Evolutionary conservation across 2,329 filamentous ascomycete species (phyloP), one percentile per base, ranked within the genome.

Genomic region (Graphilbum sp.): DNA sequence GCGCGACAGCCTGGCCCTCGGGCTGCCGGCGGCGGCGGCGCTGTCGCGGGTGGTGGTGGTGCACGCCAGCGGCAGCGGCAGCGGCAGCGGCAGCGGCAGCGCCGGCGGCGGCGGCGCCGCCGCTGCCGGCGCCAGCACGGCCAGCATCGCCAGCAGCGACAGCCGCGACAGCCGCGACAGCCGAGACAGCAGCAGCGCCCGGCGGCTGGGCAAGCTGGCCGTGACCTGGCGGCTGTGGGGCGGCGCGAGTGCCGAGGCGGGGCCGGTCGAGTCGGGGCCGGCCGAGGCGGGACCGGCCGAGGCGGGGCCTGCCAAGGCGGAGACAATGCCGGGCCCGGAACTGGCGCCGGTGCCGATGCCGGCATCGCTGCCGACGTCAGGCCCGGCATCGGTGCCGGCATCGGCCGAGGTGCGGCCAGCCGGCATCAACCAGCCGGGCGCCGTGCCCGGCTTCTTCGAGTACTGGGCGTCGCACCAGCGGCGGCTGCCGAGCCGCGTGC

Each of bases 401-500:
- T n/a, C n/a, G 41, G 54, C 59, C 13, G 31, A 34, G 5, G 61
- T 61, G 32, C 65, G 82, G 32, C 58, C 69, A 5, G 71, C 80
- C 1, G 83, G 83, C 0, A 84, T 90, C 51, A 90, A 90, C 49
- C 83, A 88, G 52, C 67, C 72, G 1, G 83, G 83, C 0, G 66
- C 73, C 0, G 78, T 90, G 32, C 72, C 79, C 0, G 82, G 83
- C 0, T 79, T 88, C 45, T 64, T 72, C 20, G 63, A 70, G 39
- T 72, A 68, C 46, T 63, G 65, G 55, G 58, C 62, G 2, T 56
- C 62, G 1, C 61, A 57, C 50, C 69, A 58, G 55, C 70, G 55
- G 50, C 69, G 58, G 27, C 60, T 70, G 1, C 67, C 72, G 3
- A 63, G 66, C 27, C 67, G 67, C 42, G 68, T 81, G 11, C 66